Base-by-base conservation (phyloP, 2,329 filamentous ascomycete species). In the Apiospora rasikravindrae region DNA sequence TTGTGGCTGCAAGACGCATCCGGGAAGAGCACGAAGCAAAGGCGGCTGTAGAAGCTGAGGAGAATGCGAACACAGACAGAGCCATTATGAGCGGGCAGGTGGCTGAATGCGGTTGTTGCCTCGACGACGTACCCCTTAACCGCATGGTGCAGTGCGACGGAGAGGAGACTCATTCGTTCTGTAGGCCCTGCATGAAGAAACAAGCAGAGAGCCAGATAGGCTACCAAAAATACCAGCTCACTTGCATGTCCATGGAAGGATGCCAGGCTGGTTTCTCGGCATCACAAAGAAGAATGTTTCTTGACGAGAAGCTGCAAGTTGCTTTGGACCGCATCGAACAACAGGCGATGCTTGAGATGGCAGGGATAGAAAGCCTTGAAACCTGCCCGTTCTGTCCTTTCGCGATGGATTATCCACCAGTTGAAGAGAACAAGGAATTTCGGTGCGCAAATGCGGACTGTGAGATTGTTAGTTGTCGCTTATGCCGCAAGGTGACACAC, bases 351-450 rank as follows among this genome's bases (percentile, higher is more conserved):
- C 84, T 97, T 51, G 88, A 89, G n/a, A 84, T 89, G 73, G 93
- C 94, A 0, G 89, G 87, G 0, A 87, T 97, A 47, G 90, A 94
- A 53, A 90, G 91, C 73, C 87, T 97, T 1, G 92, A 89, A 44
- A 90, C 88, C 44, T 97, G 94, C 75, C 94, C 94, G 0, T 96
- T 95, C 78, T 97, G 94, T 80, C 90, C 93, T 29, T 97, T 90
- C 83, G 94, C 93, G 57, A 93, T 91, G 45, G 92, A 94, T 73
- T 93, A 90, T 74, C 90, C 89, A 0, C 88, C 93, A 0, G 82
- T 92, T 1, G 89, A 92, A 24, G 82, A 89, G 24, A 88, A 96
- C 79, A 90, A 87, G 73, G 92, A 95, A 77, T 97, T 97, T 74
- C 85, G 86, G 4, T 97, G 94, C 81, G 84, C 88, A 70, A 91